Conservation (phyloP, 192 early-diverging fungal genomes). For the Linnemannia exigua region DNA sequence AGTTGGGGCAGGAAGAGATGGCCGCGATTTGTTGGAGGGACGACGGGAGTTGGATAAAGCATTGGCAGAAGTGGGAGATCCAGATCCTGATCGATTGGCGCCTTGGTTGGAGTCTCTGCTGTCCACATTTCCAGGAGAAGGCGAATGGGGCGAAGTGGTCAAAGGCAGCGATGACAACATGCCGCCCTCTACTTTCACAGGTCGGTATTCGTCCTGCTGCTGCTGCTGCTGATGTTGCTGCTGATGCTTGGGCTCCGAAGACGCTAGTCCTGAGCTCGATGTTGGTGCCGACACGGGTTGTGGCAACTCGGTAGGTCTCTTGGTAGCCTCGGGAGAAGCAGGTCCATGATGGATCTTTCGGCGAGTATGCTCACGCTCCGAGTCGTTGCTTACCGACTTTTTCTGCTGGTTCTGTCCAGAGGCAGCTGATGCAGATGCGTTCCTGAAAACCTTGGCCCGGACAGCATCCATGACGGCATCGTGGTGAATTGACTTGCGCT, state of each 20-base stretch:
- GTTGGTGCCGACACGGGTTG: not conserved
- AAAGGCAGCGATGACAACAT: slow-evolving; percentile 8
- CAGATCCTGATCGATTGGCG: not conserved
- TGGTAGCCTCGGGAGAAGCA: slow-evolving; percentile 31
- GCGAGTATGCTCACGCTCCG: slow-evolving; percentile 9
- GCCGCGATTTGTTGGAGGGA: not conserved
- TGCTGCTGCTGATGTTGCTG: not conserved
- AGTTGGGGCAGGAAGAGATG: not conserved
- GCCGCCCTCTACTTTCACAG: slow-evolving; percentile 20
- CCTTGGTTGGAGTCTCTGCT: not conserved
- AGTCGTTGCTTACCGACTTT: slow-evolving; percentile 12
- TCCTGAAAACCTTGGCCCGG: slow-evolving; percentile 55
- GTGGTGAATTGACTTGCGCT: slow-evolving; percentile 57
- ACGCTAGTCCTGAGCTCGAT: not conserved
- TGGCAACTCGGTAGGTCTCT: not conserved
- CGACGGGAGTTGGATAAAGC: not conserved
- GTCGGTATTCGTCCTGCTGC: slow-evolving; percentile 24
- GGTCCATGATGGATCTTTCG: slow-evolving; percentile 26
- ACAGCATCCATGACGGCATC: slow-evolving; percentile 63
- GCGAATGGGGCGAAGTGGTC: slow-evolving; percentile 14
- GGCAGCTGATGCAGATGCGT: slow-evolving; percentile 35
- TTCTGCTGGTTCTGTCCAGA: slow-evolving; percentile 27
- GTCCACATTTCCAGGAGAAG: slow-evolving; percentile 11
- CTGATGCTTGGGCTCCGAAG: slow-evolving; percentile 4
- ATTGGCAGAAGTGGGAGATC: not conserved